phyloP scores from a whole-genome alignment of 2,329 filamentous ascomycete species.

The Colletotrichum echinochloae region DNA sequence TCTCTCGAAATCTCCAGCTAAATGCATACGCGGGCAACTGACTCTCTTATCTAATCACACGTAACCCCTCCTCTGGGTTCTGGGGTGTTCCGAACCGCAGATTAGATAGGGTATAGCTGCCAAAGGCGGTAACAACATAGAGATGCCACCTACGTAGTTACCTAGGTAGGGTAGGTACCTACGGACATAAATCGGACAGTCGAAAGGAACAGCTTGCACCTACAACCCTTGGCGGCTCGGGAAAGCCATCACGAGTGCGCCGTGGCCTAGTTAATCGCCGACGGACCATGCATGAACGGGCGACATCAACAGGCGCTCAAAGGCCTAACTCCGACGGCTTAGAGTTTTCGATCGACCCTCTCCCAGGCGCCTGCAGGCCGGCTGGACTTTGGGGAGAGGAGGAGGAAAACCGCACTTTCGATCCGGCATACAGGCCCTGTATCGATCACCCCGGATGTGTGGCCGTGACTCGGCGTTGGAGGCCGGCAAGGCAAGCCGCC shows the following conservation, averaged over 20 bases:
- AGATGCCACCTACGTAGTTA: neutral
- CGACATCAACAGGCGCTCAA: conserved; percentile 13
- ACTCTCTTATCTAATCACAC: neutral
- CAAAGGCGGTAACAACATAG: conserved; percentile 7
- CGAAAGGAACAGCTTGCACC: neutral
- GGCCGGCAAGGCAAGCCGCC: neutral
- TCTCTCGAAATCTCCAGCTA: neutral
- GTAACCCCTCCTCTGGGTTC: conserved; percentile 4
- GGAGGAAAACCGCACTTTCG: neutral
- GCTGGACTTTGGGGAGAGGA: neutral
- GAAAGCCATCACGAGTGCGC: conserved; percentile 18
- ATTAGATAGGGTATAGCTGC: conserved; percentile 38
- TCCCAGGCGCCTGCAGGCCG: conserved; percentile 1
- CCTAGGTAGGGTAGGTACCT: too few species aligned
- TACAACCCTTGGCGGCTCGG: conserved; percentile 28
- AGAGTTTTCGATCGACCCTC: conserved; percentile 18
- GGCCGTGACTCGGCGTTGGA: neutral
- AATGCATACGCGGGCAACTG: conserved; percentile 5
- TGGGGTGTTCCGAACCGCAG: conserved; percentile 8
- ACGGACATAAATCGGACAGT: conserved; percentile 40
- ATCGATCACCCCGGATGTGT: conserved; percentile 1
- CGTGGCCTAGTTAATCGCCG: conserved; percentile 37
- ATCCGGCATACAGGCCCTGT: neutral
- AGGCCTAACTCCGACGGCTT: conserved; percentile 38
- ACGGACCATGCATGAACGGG: conserved; percentile 21